Evolutionary conservation across 257 asterid genomes (phyloP).

Genomic region (Knoxia roxburghii): DNA sequence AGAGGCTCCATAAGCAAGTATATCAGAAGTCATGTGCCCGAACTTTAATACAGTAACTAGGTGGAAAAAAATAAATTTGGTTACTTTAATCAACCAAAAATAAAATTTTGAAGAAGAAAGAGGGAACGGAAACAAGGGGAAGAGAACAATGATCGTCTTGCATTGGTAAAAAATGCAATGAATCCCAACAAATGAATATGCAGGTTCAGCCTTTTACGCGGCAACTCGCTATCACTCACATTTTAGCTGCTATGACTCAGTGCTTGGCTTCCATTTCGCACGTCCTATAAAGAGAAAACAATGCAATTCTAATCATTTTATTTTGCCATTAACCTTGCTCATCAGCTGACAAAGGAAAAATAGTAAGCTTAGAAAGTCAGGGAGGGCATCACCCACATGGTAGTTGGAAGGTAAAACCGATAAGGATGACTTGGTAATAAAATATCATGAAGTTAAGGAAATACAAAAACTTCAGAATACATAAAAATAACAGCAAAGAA

Average conservation of each 20-base stretch:
- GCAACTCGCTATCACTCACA: conserved; percentile 60
- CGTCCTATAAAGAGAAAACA: conserved; percentile 40
- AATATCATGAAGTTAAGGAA: conserved; percentile 10
- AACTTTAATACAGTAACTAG: conserved; percentile 88
- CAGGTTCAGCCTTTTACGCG: conserved; percentile 80
- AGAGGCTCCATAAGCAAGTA: conserved; percentile 97
- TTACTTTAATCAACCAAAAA: conserved; percentile 17
- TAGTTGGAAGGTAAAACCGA: not conserved
- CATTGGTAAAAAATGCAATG: conserved; percentile 96
- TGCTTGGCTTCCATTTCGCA: conserved; percentile 50
- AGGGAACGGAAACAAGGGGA: conserved; percentile 3
- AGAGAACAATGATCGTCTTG: conserved; percentile 46
- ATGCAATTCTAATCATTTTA: not conserved
- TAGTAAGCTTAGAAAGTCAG: not conserved
- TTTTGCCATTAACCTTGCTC: not conserved
- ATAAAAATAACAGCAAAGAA: conserved; percentile 17
- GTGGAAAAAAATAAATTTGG: conserved; percentile 15
- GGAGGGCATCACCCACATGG: not conserved
- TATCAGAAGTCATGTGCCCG: conserved; percentile 92
- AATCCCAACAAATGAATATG: conserved; percentile 98
- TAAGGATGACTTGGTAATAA: not conserved
- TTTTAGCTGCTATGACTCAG: conserved; percentile 69
- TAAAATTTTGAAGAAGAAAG: not conserved
- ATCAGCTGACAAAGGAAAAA: not conserved
- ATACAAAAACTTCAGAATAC: conserved; percentile 12